Conservation (phyloP, 2,329 filamentous ascomycete genomes). For the Davidsoniella neocaledoniae region DNA sequence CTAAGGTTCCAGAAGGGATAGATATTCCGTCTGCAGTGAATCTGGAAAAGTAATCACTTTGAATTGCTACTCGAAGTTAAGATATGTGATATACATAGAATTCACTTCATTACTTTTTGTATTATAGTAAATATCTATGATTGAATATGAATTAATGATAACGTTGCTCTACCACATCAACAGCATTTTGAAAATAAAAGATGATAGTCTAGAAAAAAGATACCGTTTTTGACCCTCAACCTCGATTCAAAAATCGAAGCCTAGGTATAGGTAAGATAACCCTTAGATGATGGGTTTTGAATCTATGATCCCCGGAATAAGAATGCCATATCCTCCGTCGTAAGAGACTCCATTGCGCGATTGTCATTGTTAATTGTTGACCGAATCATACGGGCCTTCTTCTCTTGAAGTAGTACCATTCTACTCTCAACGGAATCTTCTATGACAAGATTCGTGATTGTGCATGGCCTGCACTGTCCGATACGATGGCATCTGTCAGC, state of each 20-base stretch:
- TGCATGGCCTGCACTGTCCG: constrained; percentile 82
- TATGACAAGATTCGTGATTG: constrained; percentile 86
- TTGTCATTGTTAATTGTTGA: constrained; percentile 92
- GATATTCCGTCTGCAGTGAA: constrained; percentile 11
- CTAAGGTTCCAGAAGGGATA: constrained; percentile 22
- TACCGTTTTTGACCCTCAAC: no score
- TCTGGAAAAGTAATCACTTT: neutral
- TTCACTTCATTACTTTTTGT: neutral
- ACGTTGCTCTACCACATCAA: no score
- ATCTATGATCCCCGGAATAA: constrained; percentile 57
- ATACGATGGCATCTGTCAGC: constrained; percentile 91
- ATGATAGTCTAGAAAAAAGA: no score
- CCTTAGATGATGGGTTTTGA: no score
- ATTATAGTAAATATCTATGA: neutral
- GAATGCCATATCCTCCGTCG: constrained; percentile 86
- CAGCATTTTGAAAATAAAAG: no score
- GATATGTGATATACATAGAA: no score
- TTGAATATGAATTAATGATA: no score
- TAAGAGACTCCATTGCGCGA: constrained; percentile 78
- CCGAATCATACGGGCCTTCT: constrained; percentile 97
- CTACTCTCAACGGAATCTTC: constrained; percentile 93
- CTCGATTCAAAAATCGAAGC: no score
- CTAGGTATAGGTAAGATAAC: no score
- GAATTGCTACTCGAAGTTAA: no score
- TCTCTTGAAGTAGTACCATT: constrained; percentile 92